Base-by-base conservation (phyloP, 805 yeast species). In the Kuraishia hungarica region DNA sequence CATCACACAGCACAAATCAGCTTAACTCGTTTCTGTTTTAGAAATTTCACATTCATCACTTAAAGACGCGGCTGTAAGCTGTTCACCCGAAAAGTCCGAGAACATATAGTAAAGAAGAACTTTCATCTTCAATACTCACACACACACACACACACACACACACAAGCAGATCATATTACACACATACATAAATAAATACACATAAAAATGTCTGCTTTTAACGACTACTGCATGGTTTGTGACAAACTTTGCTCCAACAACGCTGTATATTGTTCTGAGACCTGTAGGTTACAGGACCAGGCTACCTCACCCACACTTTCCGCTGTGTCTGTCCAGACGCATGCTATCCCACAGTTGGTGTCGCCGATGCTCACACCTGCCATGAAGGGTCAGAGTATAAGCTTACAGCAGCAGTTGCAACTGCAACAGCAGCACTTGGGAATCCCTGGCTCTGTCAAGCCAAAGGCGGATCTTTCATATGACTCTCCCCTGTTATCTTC, bases 131-230 rank as follows among this genome's bases (percentile, higher is more conserved):
- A 10, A 26, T n/a, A 11, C 35, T 28, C 35, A 28, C 10, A 28
- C 6, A 28, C 35, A 28, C 11, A 28, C n/a, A 8, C 15, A 35
- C 8, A 35, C 5, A 35, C 17, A 8, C 43, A 35, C 43, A 35
- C 11, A 35, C 43, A 35, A 26, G 8, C 8, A 26, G 8, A 26
- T 26, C 29, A 26, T n/a, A n/a, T 26, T 26, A 26, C 29, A 26
- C 10, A 26, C 29, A 26, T 26, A 26, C 8, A 26, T 10, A 26
- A 10, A 48, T n/a, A 49, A 6, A 22, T 15, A 21, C 19, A 29
- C 10, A 51, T n/a, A 13, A 39, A 20, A 23, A 70, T 72, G 72
- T 65, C 75, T 48, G 60, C 60, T 10, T 58, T 58, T 51, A 55
- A 56, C 55, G 60, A 58, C 49, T 58, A 55, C 50, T 58, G 60